Evolutionary conservation across 2,329 filamentous ascomycete genomes (phyloP), one percentile per base, ranked within the genome.

Genomic region (Tricladium varicosporioides): DNA sequence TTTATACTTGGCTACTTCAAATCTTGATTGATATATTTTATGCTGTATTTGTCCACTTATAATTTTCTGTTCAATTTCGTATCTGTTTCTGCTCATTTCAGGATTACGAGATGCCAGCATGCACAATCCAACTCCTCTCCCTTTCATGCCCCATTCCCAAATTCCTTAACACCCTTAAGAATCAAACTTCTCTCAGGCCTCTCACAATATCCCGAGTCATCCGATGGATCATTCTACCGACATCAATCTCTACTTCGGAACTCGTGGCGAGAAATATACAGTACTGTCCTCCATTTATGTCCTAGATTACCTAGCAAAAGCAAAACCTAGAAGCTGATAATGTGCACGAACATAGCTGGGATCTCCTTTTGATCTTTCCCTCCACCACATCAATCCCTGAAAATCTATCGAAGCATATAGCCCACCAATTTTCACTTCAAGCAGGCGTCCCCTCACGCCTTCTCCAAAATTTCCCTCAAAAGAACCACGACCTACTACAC

Each of bases 51-150:
- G 4, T 27, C 22, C 3, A 27, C 3, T 4, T 27, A 27, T 3
- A 27, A 27, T 27, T 27, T 7, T 27, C 22, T 27, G 22, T 7
- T 7, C 22, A 4, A 27, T 27, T 27, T 27, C 3, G 22, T 27
- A 27, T 3, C 22, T 27, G 22, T 27, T 27, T 27, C 22, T 27
- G n/a, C n/a, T n/a, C n/a, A n/a, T n/a, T n/a, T n/a, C n/a, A n/a
- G n/a, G n/a, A n/a, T n/a, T n/a, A n/a, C 70, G 52, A 44, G n/a
- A 81, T 81, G 78, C 78, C 78, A 52, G 71, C 80, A 59, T 77
- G 74, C 60, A 76, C 76, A 1, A 63, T 80, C 48, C 70, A 78
- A 62, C 74, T 81, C 56, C 60, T 81, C 48, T 69, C 74, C 27
- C 73, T 81, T 22, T 62, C 65, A 22, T 63, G 68, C 42, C 63